Percentiles rank a stretch among this genome's conserved stretches.
Evolutionary conservation across 208 protist species (phyloP).

Genomic region (Leishmania arabica): DNA sequence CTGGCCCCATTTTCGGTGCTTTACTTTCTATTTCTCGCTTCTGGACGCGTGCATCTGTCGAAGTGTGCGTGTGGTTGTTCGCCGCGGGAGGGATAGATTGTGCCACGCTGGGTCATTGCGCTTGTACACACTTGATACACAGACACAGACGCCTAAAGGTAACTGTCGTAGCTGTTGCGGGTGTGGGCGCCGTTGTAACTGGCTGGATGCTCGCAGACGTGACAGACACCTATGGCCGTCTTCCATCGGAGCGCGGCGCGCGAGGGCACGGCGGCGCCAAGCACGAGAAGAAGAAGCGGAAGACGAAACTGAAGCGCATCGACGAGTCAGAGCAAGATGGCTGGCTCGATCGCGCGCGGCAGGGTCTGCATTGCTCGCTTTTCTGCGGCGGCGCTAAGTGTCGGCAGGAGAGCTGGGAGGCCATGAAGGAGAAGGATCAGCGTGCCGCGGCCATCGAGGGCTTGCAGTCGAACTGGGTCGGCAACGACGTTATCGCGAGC

Average conservation of each 20-base stretch:
- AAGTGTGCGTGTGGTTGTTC: neutral
- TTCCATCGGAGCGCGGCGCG: slow-evolving; percentile 40
- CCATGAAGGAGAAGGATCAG: slow-evolving; percentile 48
- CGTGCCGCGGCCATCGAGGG: slow-evolving; percentile 78
- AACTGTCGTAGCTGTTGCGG: too few relatives aligned
- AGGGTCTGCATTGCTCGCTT: slow-evolving; percentile 80
- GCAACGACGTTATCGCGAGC: slow-evolving; percentile 82
- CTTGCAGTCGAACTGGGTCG: slow-evolving; percentile 90
- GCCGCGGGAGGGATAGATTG: neutral
- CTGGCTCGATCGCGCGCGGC: slow-evolving; percentile 71
- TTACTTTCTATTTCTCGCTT: neutral
- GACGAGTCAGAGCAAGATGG: slow-evolving; percentile 76
- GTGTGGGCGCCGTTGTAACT: neutral
- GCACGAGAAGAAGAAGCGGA: slow-evolving; percentile 33
- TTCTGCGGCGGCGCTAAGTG: slow-evolving; percentile 85
- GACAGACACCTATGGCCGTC: slow-evolving; percentile 34
- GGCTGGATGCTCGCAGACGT: slow-evolving; percentile 29
- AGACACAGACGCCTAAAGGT: neutral
- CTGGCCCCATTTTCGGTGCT: neutral
- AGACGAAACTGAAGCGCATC: slow-evolving; percentile 47
- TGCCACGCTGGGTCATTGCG: neutral
- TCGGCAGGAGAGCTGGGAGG: slow-evolving; percentile 82
- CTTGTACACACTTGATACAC: neutral
- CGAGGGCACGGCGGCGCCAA: slow-evolving; percentile 8
- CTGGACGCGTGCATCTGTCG: neutral